phyloP scores from a whole-genome alignment of 108 stramenopile genomes.

The Skeletonema potamos region DNA sequence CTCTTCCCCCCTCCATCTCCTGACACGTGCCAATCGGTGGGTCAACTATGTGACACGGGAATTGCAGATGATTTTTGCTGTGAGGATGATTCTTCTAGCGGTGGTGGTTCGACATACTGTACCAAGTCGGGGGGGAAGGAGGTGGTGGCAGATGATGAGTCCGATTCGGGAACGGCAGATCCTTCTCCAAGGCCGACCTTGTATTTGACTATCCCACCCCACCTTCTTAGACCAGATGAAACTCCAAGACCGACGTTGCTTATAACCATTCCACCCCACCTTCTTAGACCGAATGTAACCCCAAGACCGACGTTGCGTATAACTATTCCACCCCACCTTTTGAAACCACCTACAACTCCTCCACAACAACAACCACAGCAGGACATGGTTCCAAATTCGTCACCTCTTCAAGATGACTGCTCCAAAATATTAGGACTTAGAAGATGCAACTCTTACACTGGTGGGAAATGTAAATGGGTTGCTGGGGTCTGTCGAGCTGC shows the following conservation, averaged over 20 bases:
- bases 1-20: not conserved
- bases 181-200: not conserved
- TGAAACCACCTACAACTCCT: not conserved
- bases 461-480: no score
- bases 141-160: not conserved
- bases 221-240: not conserved
- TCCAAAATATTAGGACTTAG: no score
- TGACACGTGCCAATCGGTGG: no score
- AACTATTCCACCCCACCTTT: not conserved
- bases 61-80: no score
- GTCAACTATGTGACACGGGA: no score
- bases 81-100: no score
- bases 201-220: not conserved
- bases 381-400: no score
- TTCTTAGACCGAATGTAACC: not conserved
- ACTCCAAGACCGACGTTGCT: not conserved
- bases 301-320: not conserved
- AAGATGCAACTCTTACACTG: no score
- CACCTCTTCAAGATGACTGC: no score
- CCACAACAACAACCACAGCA: no score
- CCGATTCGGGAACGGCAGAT: not conserved
- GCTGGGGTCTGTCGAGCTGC: no score
- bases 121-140: not conserved
- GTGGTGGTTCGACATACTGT: no score
- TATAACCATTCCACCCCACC: not conserved